phyloP scores from a whole-genome alignment of 257 asterid species.

The Ligustrum vulgare region DNA sequence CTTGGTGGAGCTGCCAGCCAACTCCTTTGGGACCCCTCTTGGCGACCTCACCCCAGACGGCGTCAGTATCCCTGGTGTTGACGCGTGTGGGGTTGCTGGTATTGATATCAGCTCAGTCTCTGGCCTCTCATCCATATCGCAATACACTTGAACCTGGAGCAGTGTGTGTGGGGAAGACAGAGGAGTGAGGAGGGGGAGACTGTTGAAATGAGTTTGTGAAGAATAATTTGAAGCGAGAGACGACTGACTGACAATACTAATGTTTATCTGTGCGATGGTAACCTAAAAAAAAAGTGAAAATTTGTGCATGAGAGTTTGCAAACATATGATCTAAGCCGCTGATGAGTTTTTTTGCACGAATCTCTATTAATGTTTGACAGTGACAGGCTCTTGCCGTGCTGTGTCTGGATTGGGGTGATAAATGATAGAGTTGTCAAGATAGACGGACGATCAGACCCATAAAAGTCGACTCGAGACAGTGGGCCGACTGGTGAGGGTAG shows the following conservation, averaged over 20 bases:
- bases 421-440: too few species aligned
- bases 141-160: not conserved
- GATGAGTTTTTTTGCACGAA: not conserved
- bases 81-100: constrained; percentile 92
- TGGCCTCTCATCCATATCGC: constrained; percentile 80
- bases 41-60: constrained; percentile 93
- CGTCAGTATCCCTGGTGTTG: constrained; percentile 89
- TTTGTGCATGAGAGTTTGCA: not conserved
- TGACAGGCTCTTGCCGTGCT: not conserved
- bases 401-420: not conserved
- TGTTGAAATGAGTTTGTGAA: not conserved
- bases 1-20: constrained; percentile 43
- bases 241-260: not conserved
- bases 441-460: too few species aligned
- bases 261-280: not conserved
- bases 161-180: not conserved
- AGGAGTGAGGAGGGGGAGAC: not conserved
- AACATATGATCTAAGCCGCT: not conserved
- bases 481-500: too few species aligned
- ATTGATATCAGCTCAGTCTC: constrained; percentile 92
- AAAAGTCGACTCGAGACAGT: too few species aligned
- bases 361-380: not conserved
- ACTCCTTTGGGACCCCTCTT: constrained; percentile 29
- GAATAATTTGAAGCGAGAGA: constrained; percentile 15
- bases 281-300: not conserved